Percentiles rank a stretch among this genome's conserved stretches.
Conservation (phyloP, 1,284 basidiomycete genomes). For the Cystobasidium sp. region DNA sequence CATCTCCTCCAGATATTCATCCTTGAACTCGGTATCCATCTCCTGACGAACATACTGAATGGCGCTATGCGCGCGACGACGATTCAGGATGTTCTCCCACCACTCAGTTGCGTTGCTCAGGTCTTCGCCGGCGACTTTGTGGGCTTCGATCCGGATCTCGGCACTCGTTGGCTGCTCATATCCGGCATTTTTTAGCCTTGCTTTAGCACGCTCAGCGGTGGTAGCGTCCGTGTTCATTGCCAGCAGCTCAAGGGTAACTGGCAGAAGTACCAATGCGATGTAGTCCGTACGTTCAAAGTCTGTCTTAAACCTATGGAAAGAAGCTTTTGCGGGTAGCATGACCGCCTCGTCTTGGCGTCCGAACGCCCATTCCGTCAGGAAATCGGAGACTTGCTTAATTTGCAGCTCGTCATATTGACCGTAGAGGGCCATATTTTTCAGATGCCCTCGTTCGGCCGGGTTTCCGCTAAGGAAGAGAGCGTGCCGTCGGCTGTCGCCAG, state of each 20-base stretch:
- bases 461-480: conserved; percentile 10
- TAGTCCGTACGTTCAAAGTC: conserved; percentile 11
- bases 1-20: conserved; percentile 6
- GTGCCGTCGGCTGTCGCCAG: conserved; percentile 1
- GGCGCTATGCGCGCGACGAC: background rate
- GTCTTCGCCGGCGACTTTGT: conserved; percentile 14
- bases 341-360: background rate
- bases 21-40: conserved; percentile 9
- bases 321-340: background rate
- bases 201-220: background rate
- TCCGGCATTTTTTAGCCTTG: background rate
- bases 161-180: background rate
- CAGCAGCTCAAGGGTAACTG: conserved; percentile 24
- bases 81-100: conserved; percentile 6
- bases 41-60: background rate
- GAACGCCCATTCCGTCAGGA: conserved; percentile 14
- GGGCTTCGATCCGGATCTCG: conserved; percentile 3
- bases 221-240: conserved; percentile 5
- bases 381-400: conserved; percentile 22
- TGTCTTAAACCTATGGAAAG: background rate
- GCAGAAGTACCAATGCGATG: conserved; percentile 23
- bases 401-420: conserved; percentile 13
- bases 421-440: conserved; percentile 3
- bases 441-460: background rate
- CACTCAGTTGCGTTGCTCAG: background rate